phyloP scores from a whole-genome alignment of 805 yeast species.

The Komagataella phaffii region DNA sequence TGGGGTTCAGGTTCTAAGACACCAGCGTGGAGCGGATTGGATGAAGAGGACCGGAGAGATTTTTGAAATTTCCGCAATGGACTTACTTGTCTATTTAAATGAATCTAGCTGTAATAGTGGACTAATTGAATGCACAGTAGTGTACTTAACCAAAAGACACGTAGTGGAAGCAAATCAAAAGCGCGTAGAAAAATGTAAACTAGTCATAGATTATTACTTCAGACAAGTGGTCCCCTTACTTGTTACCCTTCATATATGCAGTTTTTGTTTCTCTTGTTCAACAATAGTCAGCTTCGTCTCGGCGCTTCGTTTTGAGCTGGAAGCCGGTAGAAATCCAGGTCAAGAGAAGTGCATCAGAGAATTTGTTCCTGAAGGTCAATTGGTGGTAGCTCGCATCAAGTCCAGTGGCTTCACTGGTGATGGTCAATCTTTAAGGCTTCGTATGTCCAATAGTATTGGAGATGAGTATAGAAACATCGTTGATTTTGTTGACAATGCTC shows the following conservation, averaged over 20 bases:
- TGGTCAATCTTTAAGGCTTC: constrained; percentile 67
- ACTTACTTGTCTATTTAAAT: no score
- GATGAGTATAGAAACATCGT: constrained; percentile 73
- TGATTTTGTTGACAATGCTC: constrained; percentile 59
- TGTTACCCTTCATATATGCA: not conserved
- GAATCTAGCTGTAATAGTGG: no score
- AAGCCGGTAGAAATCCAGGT: constrained; percentile 13
- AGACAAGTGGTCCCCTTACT: not conserved
- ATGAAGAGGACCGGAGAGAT: not conserved
- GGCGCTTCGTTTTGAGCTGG: constrained; percentile 18
- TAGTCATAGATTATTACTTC: not conserved
- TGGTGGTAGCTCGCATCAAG: constrained; percentile 74
- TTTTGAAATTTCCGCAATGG: not conserved
- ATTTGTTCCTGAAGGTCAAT: constrained; percentile 70
- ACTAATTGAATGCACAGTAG: not conserved
- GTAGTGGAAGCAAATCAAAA: not conserved
- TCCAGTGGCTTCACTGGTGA: constrained; percentile 71
- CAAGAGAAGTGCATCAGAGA: constrained; percentile 82
- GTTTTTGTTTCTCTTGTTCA: not conserved
- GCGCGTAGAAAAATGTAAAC: not conserved
- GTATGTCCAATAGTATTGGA: constrained; percentile 66
- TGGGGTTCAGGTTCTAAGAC: constrained; percentile 22
- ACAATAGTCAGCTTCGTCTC: not conserved
- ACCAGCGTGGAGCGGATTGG: constrained; percentile 30
- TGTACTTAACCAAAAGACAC: not conserved